Conservation (phyloP, 2,329 filamentous ascomycete genomes). For the Aureobasidium vineae region DNA sequence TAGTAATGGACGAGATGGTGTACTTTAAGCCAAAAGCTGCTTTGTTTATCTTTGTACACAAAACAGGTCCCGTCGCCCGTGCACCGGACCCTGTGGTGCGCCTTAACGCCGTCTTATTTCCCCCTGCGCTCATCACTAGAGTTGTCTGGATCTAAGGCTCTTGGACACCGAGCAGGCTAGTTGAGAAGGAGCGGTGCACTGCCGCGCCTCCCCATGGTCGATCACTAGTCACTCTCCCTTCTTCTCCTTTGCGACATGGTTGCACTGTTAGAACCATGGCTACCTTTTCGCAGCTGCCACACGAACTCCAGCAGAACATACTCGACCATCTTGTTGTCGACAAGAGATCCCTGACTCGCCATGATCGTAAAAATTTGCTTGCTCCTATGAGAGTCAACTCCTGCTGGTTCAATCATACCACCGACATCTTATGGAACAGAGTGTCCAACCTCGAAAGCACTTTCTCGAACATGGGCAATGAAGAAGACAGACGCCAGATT, state of each 20-base stretch:
- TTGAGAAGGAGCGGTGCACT: not conserved
- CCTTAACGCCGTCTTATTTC: constrained; percentile 12
- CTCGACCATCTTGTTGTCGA: not conserved
- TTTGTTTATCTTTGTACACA: constrained; percentile 22
- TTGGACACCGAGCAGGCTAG: not conserved
- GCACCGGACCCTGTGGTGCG: not conserved
- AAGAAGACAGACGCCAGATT: not conserved
- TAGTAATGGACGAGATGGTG: not conserved
- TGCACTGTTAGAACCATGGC: not conserved
- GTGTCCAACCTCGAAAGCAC: not conserved
- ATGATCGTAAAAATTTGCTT: not conserved
- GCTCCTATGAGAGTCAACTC: constrained; percentile 1
- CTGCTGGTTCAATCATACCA: not conserved
- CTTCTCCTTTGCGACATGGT: not conserved
- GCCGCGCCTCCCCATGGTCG: not conserved
- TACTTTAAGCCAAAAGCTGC: not conserved
- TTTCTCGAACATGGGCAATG: not conserved
- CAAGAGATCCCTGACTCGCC: not conserved
- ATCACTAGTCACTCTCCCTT: too few species aligned
- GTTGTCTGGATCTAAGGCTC: too few species aligned
- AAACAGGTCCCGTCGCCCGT: constrained; percentile 15
- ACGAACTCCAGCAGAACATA: not conserved
- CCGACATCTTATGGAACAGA: not conserved
- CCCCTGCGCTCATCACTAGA: not conserved
- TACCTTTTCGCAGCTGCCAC: not conserved